Evolutionary conservation across 805 yeast species (phyloP).

Genomic region (Suhomyces kilbournensis): DNA sequence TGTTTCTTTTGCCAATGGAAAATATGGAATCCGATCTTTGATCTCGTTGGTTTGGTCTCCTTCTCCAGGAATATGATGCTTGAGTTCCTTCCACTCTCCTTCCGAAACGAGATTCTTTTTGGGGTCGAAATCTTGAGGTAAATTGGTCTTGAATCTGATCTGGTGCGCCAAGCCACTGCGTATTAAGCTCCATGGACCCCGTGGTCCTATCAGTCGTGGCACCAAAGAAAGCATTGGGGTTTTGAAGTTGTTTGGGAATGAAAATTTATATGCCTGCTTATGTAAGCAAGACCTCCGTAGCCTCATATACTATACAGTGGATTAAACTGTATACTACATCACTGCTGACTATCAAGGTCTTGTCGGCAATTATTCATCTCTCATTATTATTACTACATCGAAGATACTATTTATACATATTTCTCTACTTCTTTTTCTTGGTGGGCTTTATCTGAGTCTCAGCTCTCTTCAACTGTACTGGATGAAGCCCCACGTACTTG

Average conservation of each 20-base stretch:
- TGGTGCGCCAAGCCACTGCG: background rate
- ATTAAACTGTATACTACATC: too few species aligned
- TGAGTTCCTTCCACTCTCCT: constrained; percentile 42
- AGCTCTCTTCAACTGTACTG: constrained; percentile 67
- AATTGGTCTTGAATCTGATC: constrained; percentile 22
- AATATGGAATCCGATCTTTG: constrained; percentile 59
- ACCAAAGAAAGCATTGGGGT: background rate
- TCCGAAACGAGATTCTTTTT: constrained; percentile 29
- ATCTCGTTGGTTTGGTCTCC: constrained; percentile 41
- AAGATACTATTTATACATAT: background rate
- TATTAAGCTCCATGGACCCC: background rate
- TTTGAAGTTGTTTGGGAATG: background rate
- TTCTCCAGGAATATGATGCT: constrained; percentile 59
- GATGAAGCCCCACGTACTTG: constrained; percentile 71
- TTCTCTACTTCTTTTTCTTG: constrained; percentile 11
- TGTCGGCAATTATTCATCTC: background rate
- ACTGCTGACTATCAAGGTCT: background rate
- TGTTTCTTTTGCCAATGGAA: constrained; percentile 62
- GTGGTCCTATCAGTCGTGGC: background rate
- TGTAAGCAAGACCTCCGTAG: background rate
- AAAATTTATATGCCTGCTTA: background rate
- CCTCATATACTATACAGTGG: background rate
- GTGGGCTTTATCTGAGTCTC: constrained; percentile 31
- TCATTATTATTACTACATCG: background rate
- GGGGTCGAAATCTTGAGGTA: constrained; percentile 30